Base-by-base conservation (phyloP, 2,329 filamentous ascomycete genomes). In the Dendrostoma leiphaemia region DNA sequence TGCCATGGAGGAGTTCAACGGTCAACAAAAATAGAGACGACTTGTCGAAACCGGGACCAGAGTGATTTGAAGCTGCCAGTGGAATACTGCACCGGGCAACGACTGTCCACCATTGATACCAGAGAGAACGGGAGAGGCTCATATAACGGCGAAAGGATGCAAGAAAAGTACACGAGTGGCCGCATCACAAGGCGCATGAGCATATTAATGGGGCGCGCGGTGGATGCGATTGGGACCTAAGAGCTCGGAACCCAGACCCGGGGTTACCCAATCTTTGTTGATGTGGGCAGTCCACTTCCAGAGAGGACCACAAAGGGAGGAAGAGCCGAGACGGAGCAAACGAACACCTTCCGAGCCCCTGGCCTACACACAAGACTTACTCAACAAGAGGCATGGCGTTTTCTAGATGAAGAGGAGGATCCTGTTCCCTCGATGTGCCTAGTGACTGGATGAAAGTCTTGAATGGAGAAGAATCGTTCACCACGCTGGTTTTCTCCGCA, bases 1-100 rank as follows among this genome's bases (percentile, higher is more conserved):
- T 23, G 62, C 66, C 59, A 72, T 75, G 63, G 75, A 75, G 15
- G 69, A 69, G 48, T 65, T 66, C 61, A 69, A 71, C 61, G 71
- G 69, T 56, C 71, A 75, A 69, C 71, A 66, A n/a, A n/a, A n/a
- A 67, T 51, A 51, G 38, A 45, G 10, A 19, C n/a, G n/a, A 23
- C 4, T 3, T 26, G 15, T 17, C 13, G 38, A 37, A 17, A 24
- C 8, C 17, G 7, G 5, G 31, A 24, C 17, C 17, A 24, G 29
- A 34, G 26, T 21, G 19, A 32, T 21, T 13, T 35, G 15, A 37
- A 29, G 26, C 40, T 41, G 31, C 23, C 44, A 34, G 44, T 40
- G 53, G 46, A 48, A 52, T 51, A 58, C 48, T 34, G 44, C 44
- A 48, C 37, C 48, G 38, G 46, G 56, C 56, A 23, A 55, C 45